Evolutionary conservation across 2,329 filamentous ascomycete species (phyloP).

Genomic region (Penicillium sp.): DNA sequence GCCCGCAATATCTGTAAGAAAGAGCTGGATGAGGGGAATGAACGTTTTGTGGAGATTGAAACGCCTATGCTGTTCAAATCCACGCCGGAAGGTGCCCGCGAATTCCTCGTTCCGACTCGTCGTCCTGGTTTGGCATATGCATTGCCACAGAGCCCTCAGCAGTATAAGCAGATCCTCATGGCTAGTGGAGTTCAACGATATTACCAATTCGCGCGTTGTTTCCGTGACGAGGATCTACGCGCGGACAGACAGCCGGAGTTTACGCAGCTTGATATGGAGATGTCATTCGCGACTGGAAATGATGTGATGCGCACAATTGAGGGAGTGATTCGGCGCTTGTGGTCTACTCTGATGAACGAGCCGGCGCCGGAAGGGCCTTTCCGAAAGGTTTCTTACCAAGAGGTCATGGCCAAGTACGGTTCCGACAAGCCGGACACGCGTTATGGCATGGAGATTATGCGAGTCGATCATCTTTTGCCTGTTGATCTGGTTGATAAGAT

Average conservation of each 20-base stretch:
- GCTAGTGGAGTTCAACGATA: constrained; percentile 81
- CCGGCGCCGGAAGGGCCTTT: constrained; percentile 55
- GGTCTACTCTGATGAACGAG: constrained; percentile 53
- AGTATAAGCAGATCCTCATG: constrained; percentile 99
- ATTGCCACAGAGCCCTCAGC: constrained; percentile 92
- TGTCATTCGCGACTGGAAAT: constrained; percentile 77
- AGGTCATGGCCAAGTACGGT: constrained; percentile 80
- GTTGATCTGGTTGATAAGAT: constrained; percentile 74
- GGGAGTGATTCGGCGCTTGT: constrained; percentile 59
- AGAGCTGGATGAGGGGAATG: constrained; percentile 57
- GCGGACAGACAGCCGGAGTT: constrained; percentile 96
- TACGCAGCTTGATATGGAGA: constrained; percentile 94
- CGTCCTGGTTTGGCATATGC: constrained; percentile 79
- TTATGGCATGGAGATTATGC: constrained; percentile 69
- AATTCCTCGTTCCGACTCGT: constrained; percentile 91
- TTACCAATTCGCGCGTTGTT: constrained; percentile 92
- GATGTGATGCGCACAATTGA: constrained; percentile 68
- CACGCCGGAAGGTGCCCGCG: constrained; percentile 90
- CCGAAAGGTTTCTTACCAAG: constrained; percentile 68
- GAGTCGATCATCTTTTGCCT: constrained; percentile 67
- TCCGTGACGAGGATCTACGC: constrained; percentile 90
- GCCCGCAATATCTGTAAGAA: constrained; percentile 59
- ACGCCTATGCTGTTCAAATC: constrained; percentile 97
- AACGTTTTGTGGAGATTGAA: constrained; percentile 76
- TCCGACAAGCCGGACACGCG: constrained; percentile 92